Evolutionary conservation across 345 rosid genomes (phyloP).

Genomic region (Corchorus olitorius): DNA sequence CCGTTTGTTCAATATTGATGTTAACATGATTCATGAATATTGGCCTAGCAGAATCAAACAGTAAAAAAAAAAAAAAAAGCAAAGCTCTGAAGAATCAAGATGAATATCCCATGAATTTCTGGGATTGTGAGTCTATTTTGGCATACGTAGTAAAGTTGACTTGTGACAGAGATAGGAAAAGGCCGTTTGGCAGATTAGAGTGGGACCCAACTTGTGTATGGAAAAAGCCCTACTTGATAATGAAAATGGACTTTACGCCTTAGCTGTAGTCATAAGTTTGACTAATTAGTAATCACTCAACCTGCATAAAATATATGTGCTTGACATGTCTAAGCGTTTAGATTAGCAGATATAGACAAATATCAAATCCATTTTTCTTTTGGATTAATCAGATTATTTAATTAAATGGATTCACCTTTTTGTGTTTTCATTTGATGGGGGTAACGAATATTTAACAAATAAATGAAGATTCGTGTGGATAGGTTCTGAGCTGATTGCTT

Average conservation of each 20-base stretch:
- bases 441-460: background rate
- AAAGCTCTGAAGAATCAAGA: background rate
- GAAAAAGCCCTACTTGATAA: background rate
- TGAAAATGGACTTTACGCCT: background rate
- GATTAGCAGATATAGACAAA: background rate
- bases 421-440: background rate
- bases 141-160: background rate
- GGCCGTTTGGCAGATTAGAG: background rate
- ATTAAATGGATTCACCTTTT: background rate
- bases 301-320: background rate
- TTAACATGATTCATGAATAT: background rate
- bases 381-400: background rate
- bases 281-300: background rate
- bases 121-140: background rate
- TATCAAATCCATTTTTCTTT: background rate
- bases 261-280: background rate
- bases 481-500: background rate
- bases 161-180: background rate
- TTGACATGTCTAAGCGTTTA: background rate
- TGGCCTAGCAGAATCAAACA: too few species aligned
- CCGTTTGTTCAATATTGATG: background rate
- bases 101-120: background rate
- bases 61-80: background rate
- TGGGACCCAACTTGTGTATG: background rate
- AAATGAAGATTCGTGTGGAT: background rate